Evolutionary conservation across 768 basidiomycete genomes (phyloP).

Genomic region (Pulveroboletus sp.): DNA sequence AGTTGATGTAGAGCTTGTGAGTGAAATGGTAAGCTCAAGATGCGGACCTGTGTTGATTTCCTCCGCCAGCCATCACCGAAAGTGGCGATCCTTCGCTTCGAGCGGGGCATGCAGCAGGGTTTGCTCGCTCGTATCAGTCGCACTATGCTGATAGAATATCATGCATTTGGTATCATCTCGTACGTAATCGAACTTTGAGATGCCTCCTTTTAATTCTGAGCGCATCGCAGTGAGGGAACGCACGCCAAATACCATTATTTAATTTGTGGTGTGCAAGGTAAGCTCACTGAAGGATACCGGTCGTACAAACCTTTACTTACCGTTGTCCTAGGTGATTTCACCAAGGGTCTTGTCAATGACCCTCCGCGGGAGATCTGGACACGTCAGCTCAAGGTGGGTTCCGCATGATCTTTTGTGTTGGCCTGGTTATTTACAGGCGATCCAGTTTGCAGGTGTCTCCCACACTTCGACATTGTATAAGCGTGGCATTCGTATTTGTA

Average conservation of each 20-base stretch:
- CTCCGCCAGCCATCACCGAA: slow-evolving; percentile 63
- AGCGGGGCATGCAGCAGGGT: slow-evolving; percentile 82
- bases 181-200: slow-evolving; percentile 30
- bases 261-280: slow-evolving; percentile 74
- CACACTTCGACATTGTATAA: slow-evolving; percentile 78
- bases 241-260: slow-evolving; percentile 76
- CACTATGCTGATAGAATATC: slow-evolving; percentile 66
- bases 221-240: slow-evolving; percentile 51
- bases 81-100: slow-evolving; percentile 73
- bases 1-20: slow-evolving; percentile 71
- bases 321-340: slow-evolving; percentile 58
- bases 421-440: slow-evolving; percentile 3
- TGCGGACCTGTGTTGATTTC: neutral
- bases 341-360: slow-evolving; percentile 60
- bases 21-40: slow-evolving; percentile 17
- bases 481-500: slow-evolving; percentile 77
- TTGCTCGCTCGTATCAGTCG: slow-evolving; percentile 71
- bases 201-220: slow-evolving; percentile 6
- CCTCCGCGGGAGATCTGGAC: slow-evolving; percentile 74
- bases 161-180: slow-evolving; percentile 78
- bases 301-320: neutral
- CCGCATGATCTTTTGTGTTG: neutral
- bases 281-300: neutral
- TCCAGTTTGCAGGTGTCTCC: slow-evolving; percentile 73
- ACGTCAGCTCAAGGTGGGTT: slow-evolving; percentile 64